A percentile compares a stretch with the other conserved stretches of the same genome.
phyloP scores from a whole-genome alignment of 2,329 filamentous ascomycete genomes.

The Stagonosporopsis tanaceti region DNA sequence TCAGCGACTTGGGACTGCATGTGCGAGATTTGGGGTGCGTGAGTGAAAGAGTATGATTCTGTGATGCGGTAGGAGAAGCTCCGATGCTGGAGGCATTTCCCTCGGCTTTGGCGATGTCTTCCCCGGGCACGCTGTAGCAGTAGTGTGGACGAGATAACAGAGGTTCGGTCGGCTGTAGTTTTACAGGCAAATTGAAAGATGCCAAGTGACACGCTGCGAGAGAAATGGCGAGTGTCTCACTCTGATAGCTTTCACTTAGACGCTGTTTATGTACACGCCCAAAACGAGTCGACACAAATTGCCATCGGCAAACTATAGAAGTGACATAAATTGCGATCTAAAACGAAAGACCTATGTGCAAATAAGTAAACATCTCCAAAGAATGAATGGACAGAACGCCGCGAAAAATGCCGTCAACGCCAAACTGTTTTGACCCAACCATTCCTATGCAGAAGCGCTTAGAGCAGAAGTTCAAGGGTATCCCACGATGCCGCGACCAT shows the following conservation, averaged over 20 bases:
- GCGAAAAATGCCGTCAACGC: constrained; percentile 32
- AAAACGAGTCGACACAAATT: background rate
- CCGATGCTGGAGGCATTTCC: no score
- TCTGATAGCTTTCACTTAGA: background rate
- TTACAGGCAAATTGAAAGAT: background rate
- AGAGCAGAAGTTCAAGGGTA: constrained; percentile 28
- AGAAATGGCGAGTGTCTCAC: background rate
- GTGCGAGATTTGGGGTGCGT: background rate
- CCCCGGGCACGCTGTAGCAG: no score
- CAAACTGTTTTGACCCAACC: constrained; percentile 12
- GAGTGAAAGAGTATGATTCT: background rate
- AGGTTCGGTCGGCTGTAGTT: no score
- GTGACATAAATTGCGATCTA: constrained; percentile 21
- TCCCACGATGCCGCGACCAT: constrained; percentile 25
- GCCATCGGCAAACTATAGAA: background rate
- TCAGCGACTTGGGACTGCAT: background rate
- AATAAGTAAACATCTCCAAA: constrained; percentile 5
- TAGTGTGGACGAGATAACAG: no score
- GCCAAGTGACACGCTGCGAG: no score
- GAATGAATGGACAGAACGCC: constrained; percentile 26
- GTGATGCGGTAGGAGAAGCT: no score
- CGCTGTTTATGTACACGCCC: background rate
- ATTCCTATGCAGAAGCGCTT: constrained; percentile 32
- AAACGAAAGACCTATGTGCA: constrained; percentile 16
- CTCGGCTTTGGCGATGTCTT: no score